Base-by-base conservation (phyloP, 2,329 filamentous ascomycete genomes). In the Trichoderma breve region DNA sequence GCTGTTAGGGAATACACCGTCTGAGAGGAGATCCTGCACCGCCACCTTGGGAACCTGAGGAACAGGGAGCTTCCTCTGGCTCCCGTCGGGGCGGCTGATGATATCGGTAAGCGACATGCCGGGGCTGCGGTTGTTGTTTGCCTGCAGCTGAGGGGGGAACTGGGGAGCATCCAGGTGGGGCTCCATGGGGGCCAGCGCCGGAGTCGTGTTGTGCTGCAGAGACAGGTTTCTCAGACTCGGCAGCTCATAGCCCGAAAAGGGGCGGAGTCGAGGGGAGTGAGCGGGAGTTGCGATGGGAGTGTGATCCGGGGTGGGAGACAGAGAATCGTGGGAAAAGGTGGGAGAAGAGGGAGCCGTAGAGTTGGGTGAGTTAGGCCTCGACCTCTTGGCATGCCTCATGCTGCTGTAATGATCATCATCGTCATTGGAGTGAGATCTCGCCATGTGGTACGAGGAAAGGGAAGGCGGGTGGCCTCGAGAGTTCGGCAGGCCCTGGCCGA, bases 261-360 rank as follows among this genome's bases (percentile, higher is more conserved):
- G 93, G 73, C 95, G 89, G 76, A 99, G 87, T 57, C 96, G 93
- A 66, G 96, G 96, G 21, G 95, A 98, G 82, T 98, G 96, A 57
- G 95, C 95, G 5, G 95, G 95, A 6, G 95, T 99, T 32, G 95
- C 95, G 71, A 98, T 90, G n/a, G 95, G 95, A n/a, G 96, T 98
- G 85, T 98, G 95, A 79, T 98, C 95, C 12, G 95, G 96, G 2
- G 95, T 99, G 5, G 95, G 96, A 11, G 95, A 98, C 61, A 95
- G 88, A 12, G 95, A 98, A 82, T 97, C 94, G 83, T 98, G 94
- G 2, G 95, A 98, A 81, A 98, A 97, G 4, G 95, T 98, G 30
- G 95, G 95, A 36, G 95, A 98, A 30, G 95, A 97, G 24, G 96
- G 96, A 62, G 95, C 95, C 2, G 95, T 98, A 9, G 95, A 98